Conservation (phyloP, 2,329 filamentous ascomycete genomes). For the Pyricularia sp. region DNA sequence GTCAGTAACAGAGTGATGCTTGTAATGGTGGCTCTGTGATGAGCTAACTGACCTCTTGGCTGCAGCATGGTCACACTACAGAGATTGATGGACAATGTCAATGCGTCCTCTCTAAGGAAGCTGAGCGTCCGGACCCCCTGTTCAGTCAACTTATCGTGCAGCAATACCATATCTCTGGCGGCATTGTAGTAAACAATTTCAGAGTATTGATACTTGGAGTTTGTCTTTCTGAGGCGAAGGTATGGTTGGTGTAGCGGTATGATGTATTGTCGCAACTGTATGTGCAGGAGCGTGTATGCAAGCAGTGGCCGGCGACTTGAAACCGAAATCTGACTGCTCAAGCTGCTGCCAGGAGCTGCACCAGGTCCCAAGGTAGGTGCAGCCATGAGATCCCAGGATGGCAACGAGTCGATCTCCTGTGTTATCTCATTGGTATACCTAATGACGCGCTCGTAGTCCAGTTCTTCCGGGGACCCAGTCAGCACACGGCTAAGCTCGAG, state of each 20-base stretch:
- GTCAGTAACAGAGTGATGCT: conserved; percentile 8
- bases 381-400: conserved; percentile 35
- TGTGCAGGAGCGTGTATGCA: conserved; percentile 45
- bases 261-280: conserved; percentile 49
- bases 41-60: conserved; percentile 25
- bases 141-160: conserved; percentile 46
- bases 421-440: conserved; percentile 48
- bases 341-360: not conserved
- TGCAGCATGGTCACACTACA: conserved; percentile 49
- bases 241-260: conserved; percentile 49
- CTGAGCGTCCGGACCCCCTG: conserved; percentile 45
- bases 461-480: conserved; percentile 38
- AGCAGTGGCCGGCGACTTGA: conserved; percentile 40
- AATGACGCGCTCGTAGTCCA: conserved; percentile 49
- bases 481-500: conserved; percentile 44
- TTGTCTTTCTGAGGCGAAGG: conserved; percentile 43
- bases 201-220: conserved; percentile 49
- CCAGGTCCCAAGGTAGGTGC: not conserved
- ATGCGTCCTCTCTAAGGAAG: conserved; percentile 45
- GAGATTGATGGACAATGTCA: conserved; percentile 47
- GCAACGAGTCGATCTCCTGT: conserved; percentile 46
- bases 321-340: conserved; percentile 15
- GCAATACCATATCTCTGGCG: conserved; percentile 46
- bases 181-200: conserved; percentile 52
- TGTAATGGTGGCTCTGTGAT: not conserved